Evolutionary conservation across 257 asterid genomes (phyloP), one percentile per base, ranked within the genome.

Genomic region (Primulina tabacum): DNA sequence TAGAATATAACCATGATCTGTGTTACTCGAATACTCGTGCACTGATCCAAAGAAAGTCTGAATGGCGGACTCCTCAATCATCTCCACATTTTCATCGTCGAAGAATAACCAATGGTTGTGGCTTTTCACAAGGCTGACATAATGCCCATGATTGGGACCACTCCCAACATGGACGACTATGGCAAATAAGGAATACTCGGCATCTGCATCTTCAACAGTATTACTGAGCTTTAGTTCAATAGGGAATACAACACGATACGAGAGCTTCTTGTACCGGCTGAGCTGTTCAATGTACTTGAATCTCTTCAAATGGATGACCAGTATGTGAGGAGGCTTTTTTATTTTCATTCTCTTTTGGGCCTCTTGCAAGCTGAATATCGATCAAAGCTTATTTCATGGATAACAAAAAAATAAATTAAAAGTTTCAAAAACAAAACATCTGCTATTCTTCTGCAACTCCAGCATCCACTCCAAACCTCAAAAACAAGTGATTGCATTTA

Each of bases 291-390:
- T 83, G 71, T 81, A 83, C 73, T 86, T 86, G 79, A 86, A 85
- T 66, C 90, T 71, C 79, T 85, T 85, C 68, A 85, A 81, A 79
- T 85, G 90, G 82, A 85, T 85, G 35, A 85, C 90, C 73, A 85
- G 71, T 74, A 85, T 67, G 73, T 79, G 85, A 52, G 90, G 90
- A 1, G 90, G 81, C 76, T 75, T 85, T 72, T 85, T 85, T 62
- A 85, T 85, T 83, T 83, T 85, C 90, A 85, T 86, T 79, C 91
- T 81, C 80, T 86, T 86, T 71, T 86, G 91, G 37, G 91, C 91
- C 75, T 86, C 91, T 82, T 86, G 88, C 87, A 86, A 86, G 74
- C 91, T 86, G 81, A 65, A 76, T 6, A 64, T 60, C 53, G 70
- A 7, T 11, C 53, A 43, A 43, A 43, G 53, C 53, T 43, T 43